Evolutionary conservation across 306 rosid genomes (phyloP).

Genomic region (Mucuna pruriens): DNA sequence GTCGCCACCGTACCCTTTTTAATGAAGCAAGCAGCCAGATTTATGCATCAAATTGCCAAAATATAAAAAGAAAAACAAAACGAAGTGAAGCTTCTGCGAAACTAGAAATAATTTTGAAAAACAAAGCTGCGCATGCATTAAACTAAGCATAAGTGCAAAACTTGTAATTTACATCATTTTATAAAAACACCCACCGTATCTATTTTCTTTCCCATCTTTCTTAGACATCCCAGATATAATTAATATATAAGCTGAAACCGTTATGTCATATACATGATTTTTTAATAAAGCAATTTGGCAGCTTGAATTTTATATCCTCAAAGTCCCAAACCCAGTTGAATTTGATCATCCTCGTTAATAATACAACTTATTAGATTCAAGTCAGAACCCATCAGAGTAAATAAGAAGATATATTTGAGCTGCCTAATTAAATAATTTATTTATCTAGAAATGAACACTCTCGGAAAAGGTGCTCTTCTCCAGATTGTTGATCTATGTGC

Average conservation of each 20-base stretch:
- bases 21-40: not conserved
- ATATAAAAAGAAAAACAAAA: not conserved
- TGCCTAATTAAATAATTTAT: not conserved
- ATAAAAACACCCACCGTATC: conserved; percentile 7
- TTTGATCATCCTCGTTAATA: not conserved
- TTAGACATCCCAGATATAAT: not conserved
- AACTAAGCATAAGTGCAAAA: conserved; percentile 15
- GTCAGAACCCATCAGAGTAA: not conserved
- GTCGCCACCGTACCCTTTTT: not conserved
- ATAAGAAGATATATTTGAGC: not conserved
- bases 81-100: not conserved
- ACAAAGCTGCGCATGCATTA: not conserved
- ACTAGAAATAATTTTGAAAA: not conserved
- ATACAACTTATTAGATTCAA: not conserved
- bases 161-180: not conserved
- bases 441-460: conserved; percentile 27
- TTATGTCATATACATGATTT: not conserved
- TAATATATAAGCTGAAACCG: conserved; percentile 9
- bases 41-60: not conserved
- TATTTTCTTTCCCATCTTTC: not conserved
- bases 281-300: conserved; percentile 29
- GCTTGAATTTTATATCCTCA: conserved; percentile 13
- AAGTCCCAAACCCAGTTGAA: not conserved
- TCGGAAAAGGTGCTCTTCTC: conserved; percentile 80
- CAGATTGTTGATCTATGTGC: conserved; percentile 66